Percentiles rank a stretch among this genome's conserved stretches.
phyloP scores from a whole-genome alignment of 2,329 filamentous ascomycete genomes.

The Fusarium sarcochroum region DNA sequence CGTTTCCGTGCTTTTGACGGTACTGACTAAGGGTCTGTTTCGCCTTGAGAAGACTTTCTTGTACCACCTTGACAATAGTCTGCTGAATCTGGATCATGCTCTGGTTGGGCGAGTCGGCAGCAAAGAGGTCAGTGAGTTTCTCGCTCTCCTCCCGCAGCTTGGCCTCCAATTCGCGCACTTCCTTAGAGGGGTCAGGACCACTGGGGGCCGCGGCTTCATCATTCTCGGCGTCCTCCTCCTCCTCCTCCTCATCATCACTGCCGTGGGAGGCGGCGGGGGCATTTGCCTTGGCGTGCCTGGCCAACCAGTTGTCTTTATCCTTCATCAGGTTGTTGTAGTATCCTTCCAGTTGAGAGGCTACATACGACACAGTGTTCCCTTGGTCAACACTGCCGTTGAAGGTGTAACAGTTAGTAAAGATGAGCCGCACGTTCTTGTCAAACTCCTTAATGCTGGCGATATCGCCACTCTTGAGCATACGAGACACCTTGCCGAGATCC shows the following conservation, averaged over 20 bases:
- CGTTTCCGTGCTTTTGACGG: conserved; percentile 59
- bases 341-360: conserved; percentile 80
- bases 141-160: conserved; percentile 69
- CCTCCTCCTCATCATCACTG: conserved; percentile 75
- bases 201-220: conserved; percentile 56
- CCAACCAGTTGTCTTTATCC: conserved; percentile 85
- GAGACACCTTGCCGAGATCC: conserved; percentile 87
- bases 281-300: conserved; percentile 74
- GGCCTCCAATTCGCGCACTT: conserved; percentile 66
- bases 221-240: conserved; percentile 77
- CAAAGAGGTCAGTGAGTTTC: conserved; percentile 68
- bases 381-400: conserved; percentile 77
- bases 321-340: conserved; percentile 83
- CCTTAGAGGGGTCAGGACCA: conserved; percentile 58
- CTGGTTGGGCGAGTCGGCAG: conserved; percentile 66
- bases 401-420: conserved; percentile 90
- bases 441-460: conserved; percentile 90
- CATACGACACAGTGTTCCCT: conserved; percentile 79
- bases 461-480: conserved; percentile 81
- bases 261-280: conserved; percentile 74
- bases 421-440: conserved; percentile 83
- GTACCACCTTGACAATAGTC: conserved; percentile 74
- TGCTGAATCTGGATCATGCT: conserved; percentile 70
- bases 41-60: conserved; percentile 81
- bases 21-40: conserved; percentile 72